Evolutionary conservation across 2,329 filamentous ascomycete species (phyloP), one percentile per base, ranked within the genome.

Genomic region (Calonectria multiphialidica): DNA sequence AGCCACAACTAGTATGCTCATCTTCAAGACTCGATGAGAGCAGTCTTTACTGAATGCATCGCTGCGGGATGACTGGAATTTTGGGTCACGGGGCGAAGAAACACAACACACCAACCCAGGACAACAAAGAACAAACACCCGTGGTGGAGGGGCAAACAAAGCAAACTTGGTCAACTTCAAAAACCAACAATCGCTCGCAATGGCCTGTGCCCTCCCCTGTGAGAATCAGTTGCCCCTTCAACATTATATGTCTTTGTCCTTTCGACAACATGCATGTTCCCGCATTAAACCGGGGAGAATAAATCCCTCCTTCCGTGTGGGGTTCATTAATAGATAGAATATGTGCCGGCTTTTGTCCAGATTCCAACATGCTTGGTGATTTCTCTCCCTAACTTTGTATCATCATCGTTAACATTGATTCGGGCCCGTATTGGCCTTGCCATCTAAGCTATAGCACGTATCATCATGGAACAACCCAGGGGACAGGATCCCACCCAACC

Each of bases 401-500:
- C 35, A 23, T 37, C 33, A 18, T 15, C 23, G 16, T 59, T 37
- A 9, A 2, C 8, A 21, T 44, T n/a, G n/a, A 23, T 3, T 47
- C 44, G 9, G 13, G 12, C 35, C 33, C 15, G 6, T 3, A 23
- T 37, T 59, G 6, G 33, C 6, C n/a, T 18, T 28, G 16, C 5
- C 49, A 33, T 18, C 5, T 37, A 10, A 9, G 4, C 2, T 16
- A 21, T 6, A 25, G 35, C 15, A 18, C 13, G 40, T 15, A 40
- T 40, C 12, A 23, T n/a, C 0, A 74, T 73, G 47, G 70, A 71
- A 12, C 44, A 75, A 21, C n/a, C 16, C 5, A 49, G 74, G 18
- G 63, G 61, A 37, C 30, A 8, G 0, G 21, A 21, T 3, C 33
- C 64, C 40, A 28, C 25, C 3, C 40, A 42, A 1, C 74, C 75